These are phyloP conservation scores for Closterium sp. DNA, from an alignment of 139 green algal species.

Conservation along the genomic window DNA sequence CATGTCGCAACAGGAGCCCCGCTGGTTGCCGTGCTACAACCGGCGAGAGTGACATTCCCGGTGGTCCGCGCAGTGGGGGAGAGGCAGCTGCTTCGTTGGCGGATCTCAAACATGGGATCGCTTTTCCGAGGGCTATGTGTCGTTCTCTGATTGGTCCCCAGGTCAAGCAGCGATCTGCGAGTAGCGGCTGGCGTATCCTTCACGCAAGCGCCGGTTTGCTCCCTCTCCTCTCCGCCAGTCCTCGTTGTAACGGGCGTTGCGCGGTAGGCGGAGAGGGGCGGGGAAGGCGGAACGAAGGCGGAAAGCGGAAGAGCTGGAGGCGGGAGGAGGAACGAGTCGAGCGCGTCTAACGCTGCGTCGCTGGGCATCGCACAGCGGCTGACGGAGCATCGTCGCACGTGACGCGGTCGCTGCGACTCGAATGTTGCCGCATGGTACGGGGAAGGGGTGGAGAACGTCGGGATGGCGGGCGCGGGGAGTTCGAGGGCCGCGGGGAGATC, in stretches of 20 bases:
- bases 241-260: neutral
- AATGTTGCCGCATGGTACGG: neutral
- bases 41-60: neutral
- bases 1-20: neutral
- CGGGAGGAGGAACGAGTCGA: neutral
- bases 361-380: neutral
- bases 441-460: neutral
- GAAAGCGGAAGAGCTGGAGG: neutral
- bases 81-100: neutral
- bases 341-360: neutral
- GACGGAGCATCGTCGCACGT: neutral
- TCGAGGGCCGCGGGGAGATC: neutral
- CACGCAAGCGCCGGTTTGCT: neutral
- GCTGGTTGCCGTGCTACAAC: neutral
- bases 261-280: neutral
- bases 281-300: neutral
- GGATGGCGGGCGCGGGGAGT: neutral
- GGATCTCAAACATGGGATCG: neutral
- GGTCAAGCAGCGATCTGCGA: neutral
- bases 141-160: neutral
- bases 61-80: neutral
- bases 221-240: neutral
- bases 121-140: neutral
- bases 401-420: neutral
- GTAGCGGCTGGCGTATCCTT: neutral